Evolutionary conservation across 1,284 basidiomycete genomes (phyloP), one percentile per base, ranked within the genome.

Genomic region (Malassezia japonica): DNA sequence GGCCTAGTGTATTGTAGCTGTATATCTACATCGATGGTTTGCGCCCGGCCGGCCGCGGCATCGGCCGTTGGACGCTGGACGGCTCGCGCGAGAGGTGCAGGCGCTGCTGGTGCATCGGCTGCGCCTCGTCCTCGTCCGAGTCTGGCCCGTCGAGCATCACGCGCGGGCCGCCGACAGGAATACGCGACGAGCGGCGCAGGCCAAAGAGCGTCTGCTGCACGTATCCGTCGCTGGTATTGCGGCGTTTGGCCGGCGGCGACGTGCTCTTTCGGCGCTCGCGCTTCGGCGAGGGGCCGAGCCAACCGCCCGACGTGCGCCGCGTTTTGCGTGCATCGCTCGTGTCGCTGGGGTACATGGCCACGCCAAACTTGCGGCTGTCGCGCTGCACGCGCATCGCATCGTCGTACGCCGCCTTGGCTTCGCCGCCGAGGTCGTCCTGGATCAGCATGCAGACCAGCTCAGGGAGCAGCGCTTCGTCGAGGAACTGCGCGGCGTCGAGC

Each of bases 361-460:
- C 32, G 24, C 51, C 51, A 15, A 54, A 54, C 24, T 54, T 54
- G 27, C 39, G 41, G 31, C 46, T 48, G 15, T 23, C 32, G 7
- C 33, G 39, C 32, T 43, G 51, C 4, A 54, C 41, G 3, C 13
- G 10, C n/a, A 27, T 23, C 2, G 51, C 51, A 3, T 48, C 21
- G 1, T 48, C 51, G 24, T 29, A 34, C 12, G 40, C 25, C 8
- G 35, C 28, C 8, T n/a, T 16, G 3, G 16, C 28, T 25, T 44
- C 41, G 25, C 46, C 51, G 23, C 51, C 51, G 21, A 48, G 4
- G 25, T 54, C 51, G 23, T 54, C 51, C 23, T 54, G 51, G 28
- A 54, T 48, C 18, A 54, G 41, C 40, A 48, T 38, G 35, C 51
- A 54, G 3, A 41, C 51, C 13, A 54, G 51, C 35, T 54, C 51